A percentile compares a stretch with the other conserved stretches of the same genome.
phyloP scores from a whole-genome alignment of 352 stramenopile species.

The Pythium insidiosum region DNA sequence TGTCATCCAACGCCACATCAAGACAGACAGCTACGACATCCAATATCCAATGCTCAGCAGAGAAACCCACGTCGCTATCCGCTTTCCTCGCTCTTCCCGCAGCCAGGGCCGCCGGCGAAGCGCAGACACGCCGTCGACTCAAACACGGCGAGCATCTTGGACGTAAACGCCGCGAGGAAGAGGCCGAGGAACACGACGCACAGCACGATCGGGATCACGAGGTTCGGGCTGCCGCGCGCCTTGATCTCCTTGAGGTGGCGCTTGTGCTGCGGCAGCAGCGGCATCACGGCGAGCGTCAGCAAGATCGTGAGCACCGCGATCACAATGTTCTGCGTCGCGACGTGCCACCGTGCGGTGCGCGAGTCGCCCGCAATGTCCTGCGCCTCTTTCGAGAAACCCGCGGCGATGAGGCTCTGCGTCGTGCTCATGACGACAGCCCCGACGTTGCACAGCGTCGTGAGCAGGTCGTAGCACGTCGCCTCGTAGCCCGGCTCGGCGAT shows the following conservation, averaged over 20 bases:
- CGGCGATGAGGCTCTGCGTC: constrained; percentile 5
- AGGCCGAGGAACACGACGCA: constrained; percentile 4
- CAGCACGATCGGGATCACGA: constrained; percentile 5
- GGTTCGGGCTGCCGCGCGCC: constrained; percentile 1
- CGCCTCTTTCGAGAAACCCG: not conserved
- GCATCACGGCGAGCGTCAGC: constrained; percentile 4
- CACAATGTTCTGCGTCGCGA: constrained; percentile 6
- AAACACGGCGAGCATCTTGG: constrained; percentile 13
- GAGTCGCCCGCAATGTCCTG: constrained; percentile 4
- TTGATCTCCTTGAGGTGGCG: constrained; percentile 9
- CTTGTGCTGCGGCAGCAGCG: constrained; percentile 14
- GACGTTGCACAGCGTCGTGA: constrained; percentile 13
- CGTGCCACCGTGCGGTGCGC: constrained; percentile 5
- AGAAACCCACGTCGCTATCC: too few relatives aligned
- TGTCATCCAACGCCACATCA: too few relatives aligned
- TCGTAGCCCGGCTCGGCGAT: constrained; percentile 14
- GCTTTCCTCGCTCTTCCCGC: too few relatives aligned
- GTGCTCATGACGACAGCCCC: not conserved
- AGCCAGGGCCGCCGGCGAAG: constrained; percentile 14
- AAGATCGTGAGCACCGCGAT: constrained; percentile 3
- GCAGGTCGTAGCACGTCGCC: constrained; percentile 8
- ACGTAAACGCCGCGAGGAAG: constrained; percentile 6
- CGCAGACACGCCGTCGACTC: constrained; percentile 12
- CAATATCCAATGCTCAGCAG: too few relatives aligned
- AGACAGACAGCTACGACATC: too few relatives aligned